These are phyloP conservation scores for Haematococcus lacustris DNA, from an alignment of 139 green algal genomes.

Conservation along the genomic window DNA sequence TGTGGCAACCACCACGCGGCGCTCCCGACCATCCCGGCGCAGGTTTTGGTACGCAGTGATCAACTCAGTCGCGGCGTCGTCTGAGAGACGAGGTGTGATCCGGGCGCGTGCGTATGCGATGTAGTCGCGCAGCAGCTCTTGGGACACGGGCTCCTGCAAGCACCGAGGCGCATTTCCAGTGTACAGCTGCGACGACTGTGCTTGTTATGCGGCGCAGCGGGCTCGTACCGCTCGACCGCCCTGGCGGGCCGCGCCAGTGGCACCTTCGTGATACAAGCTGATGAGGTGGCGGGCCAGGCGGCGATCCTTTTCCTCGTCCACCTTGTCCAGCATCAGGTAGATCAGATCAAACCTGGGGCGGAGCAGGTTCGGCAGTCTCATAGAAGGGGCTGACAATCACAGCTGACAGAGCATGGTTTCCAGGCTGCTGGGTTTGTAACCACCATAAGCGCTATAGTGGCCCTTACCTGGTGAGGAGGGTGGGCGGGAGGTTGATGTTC, in stretches of 20 bases:
- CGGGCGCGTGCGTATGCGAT: conserved; percentile 75
- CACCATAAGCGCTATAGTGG: too few relatives aligned
- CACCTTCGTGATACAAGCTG: conserved; percentile 66
- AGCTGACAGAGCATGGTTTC: too few relatives aligned
- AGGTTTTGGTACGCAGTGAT: conserved; percentile 79
- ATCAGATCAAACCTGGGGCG: conserved; percentile 84
- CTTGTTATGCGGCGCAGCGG: too few relatives aligned
- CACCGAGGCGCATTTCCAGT: background rate
- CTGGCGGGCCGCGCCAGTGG: conserved; percentile 10
- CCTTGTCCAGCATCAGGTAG: conserved; percentile 92
- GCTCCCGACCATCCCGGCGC: conserved; percentile 52
- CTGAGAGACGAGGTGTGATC: conserved; percentile 64
- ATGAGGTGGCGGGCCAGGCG: conserved; percentile 87
- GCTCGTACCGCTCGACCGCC: too few relatives aligned
- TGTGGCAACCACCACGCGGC: conserved; percentile 64
- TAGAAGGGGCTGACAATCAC: too few relatives aligned
- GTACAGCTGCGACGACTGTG: too few relatives aligned
- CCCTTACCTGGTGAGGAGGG: conserved; percentile 77
- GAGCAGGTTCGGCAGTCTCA: conserved; percentile 23
- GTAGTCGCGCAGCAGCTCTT: conserved; percentile 83
- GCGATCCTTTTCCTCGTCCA: conserved; percentile 71
- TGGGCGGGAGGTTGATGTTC: conserved; percentile 97
- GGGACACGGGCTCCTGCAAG: conserved; percentile 39
- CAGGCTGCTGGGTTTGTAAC: too few relatives aligned
- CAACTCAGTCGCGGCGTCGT: conserved; percentile 70